These are phyloP conservation scores for Urtica urens DNA, from an alignment of 306 rosid species.

Conservation along the genomic window DNA sequence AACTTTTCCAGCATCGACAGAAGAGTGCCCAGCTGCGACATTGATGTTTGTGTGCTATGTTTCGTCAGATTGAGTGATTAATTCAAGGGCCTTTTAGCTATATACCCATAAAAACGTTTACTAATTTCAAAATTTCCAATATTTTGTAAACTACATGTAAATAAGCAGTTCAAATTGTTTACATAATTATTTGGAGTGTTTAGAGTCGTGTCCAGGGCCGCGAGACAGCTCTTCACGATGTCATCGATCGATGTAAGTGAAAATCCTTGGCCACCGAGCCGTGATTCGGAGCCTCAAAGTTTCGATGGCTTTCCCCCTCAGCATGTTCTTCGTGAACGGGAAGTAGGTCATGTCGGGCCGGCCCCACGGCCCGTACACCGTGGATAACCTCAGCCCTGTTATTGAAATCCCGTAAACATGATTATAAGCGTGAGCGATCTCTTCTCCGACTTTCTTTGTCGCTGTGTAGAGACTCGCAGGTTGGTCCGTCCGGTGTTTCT, in stretches of 20 bases:
- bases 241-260: constrained; percentile 82
- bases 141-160: too few species aligned
- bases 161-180: too few species aligned
- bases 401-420: constrained; percentile 73
- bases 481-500: too few species aligned
- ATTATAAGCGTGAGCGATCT: constrained; percentile 57
- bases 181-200: too few species aligned
- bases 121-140: background rate
- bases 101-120: background rate
- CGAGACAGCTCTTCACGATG: constrained; percentile 61
- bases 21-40: constrained; percentile 35
- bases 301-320: constrained; percentile 47
- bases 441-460: constrained; percentile 85
- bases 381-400: constrained; percentile 63
- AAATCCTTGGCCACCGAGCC: constrained; percentile 65
- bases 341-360: constrained; percentile 83
- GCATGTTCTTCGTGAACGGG: constrained; percentile 61
- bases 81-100: background rate
- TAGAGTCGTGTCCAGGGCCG: constrained; percentile 64
- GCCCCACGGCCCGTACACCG: constrained; percentile 85
- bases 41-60: too few species aligned
- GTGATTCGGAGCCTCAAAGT: constrained; percentile 44
- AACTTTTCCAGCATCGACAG: constrained; percentile 74
- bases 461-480: too few species aligned
- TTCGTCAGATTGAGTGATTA: too few species aligned